Evolutionary conservation across 345 rosid genomes (phyloP).

Genomic region (Eucalyptus polyanthemos): DNA sequence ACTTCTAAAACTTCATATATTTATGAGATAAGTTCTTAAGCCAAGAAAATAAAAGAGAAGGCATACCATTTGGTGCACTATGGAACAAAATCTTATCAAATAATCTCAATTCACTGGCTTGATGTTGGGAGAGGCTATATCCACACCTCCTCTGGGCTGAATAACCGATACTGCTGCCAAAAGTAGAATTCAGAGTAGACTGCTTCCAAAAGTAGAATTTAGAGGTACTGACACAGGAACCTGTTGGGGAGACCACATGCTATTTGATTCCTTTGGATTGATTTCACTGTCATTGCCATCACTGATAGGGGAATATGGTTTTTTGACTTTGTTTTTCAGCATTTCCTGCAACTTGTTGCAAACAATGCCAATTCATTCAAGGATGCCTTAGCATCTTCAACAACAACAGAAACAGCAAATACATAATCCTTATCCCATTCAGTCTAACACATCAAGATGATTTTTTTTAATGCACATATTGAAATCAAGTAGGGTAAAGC

Average conservation of each 20-base stretch:
- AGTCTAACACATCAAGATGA: background rate
- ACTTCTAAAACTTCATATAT: background rate
- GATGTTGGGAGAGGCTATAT: background rate
- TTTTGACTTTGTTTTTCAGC: conserved; percentile 59
- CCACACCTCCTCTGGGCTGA: background rate
- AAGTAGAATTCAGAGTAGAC: conserved; percentile 33
- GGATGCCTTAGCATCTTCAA: background rate
- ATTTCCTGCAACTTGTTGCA: conserved; percentile 33
- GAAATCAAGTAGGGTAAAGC: background rate
- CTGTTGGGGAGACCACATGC: conserved; percentile 38
- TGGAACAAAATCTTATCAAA: background rate
- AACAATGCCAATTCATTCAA: background rate
- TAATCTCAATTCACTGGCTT: background rate
- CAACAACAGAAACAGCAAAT: background rate
- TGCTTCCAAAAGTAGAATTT: conserved; percentile 58
- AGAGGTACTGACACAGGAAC: conserved; percentile 24
- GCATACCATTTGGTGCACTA: background rate
- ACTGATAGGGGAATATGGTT: conserved; percentile 65
- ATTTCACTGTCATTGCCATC: conserved; percentile 21
- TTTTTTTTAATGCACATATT: background rate
- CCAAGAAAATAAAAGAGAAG: background rate
- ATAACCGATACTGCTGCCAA: conserved; percentile 32
- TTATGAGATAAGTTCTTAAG: background rate
- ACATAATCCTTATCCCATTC: background rate
- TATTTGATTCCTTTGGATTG: conserved; percentile 32